Evolutionary conservation across 208 protist species (phyloP), one percentile per base, ranked within the genome.

Genomic region (Naegleria fowleri): DNA sequence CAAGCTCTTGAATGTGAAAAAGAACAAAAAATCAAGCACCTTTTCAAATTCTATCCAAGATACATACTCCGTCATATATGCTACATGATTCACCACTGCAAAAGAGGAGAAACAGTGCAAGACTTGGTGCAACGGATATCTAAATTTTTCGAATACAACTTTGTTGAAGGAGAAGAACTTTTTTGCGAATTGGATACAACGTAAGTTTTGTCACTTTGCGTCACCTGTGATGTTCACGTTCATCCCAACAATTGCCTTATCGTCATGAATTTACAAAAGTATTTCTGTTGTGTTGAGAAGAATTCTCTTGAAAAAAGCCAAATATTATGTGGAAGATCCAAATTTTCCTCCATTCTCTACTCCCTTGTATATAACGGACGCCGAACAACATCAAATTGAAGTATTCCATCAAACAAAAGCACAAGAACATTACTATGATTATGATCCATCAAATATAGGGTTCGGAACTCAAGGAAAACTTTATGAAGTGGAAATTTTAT

Each of bases 381-480:
- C 67, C 36, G 67, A 79, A 1, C 13, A 33, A 36, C 0, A 79
- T 79, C 67, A 79, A 79, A 79, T 79, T 36, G 67, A 79, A 79
- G 67, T 79, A 36, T 79, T 79, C n/a, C 67, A 79, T 79, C 67
- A 79, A 79, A 79, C 67, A 79, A 79, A 79, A 79, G 25, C 16
- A 79, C 67, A 79, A 33, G 67, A 79, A 79, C 67, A 79, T 79
- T 33, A 36, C 36, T 79, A 79, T 79, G 67, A 79, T 36, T 36
- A 79, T 33, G 29, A 36, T 79, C 25, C 25, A 36, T 1, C 1
- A 13, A 79, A 36, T 33, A 79, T 79, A 0, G 67, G 67, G 6
- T 79, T 36, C 36, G 67, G 67, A 36, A 36, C 67, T 36, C 67
- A 79, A 79, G 29, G 29, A 36, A 79, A 79, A 79, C 29, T 79